Evolutionary conservation across 2,329 filamentous ascomycete species (phyloP).

Genomic region (Magnaporthiopsis poae): DNA sequence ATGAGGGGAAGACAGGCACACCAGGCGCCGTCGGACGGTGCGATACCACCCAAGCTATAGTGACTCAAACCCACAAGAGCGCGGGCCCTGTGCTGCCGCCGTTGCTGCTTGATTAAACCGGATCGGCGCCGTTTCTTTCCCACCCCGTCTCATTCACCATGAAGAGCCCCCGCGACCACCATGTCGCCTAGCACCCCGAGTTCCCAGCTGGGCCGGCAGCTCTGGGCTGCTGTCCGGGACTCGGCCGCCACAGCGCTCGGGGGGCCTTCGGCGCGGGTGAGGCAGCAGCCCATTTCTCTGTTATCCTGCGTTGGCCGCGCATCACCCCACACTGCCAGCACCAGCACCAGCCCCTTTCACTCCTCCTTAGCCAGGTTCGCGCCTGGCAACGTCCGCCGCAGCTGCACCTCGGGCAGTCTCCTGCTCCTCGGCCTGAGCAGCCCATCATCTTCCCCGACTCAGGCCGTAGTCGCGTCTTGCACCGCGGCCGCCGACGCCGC

Average conservation of each 20-base stretch:
- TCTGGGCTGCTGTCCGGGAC: conserved; percentile 24
- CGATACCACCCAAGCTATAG: background rate
- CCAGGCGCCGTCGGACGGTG: background rate
- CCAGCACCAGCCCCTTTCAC: conserved; percentile 39
- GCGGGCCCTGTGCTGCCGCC: background rate
- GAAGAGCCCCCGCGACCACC: conserved; percentile 9
- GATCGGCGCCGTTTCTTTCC: background rate
- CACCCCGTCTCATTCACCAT: conserved; percentile 4
- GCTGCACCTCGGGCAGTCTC: conserved; percentile 45
- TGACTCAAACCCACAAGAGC: background rate
- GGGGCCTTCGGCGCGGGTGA: conserved; percentile 5
- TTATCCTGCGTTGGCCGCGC: conserved; percentile 8
- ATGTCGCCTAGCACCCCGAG: conserved; percentile 25
- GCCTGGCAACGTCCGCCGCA: conserved; percentile 33
- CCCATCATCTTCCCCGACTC: conserved; percentile 28
- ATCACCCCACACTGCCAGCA: conserved; percentile 19
- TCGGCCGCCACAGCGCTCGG: conserved; percentile 14
- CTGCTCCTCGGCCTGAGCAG: conserved; percentile 37
- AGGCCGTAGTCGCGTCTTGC: conserved; percentile 29
- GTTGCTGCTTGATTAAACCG: background rate
- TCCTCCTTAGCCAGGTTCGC: conserved; percentile 42
- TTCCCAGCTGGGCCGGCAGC: conserved; percentile 26
- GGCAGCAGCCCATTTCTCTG: conserved; percentile 7
- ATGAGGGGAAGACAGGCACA: background rate
- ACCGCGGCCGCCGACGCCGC: conserved; percentile 29